Conservation (phyloP, 495 filamentous ascomycete genomes). For the Aspergillus olivimuriae region DNA sequence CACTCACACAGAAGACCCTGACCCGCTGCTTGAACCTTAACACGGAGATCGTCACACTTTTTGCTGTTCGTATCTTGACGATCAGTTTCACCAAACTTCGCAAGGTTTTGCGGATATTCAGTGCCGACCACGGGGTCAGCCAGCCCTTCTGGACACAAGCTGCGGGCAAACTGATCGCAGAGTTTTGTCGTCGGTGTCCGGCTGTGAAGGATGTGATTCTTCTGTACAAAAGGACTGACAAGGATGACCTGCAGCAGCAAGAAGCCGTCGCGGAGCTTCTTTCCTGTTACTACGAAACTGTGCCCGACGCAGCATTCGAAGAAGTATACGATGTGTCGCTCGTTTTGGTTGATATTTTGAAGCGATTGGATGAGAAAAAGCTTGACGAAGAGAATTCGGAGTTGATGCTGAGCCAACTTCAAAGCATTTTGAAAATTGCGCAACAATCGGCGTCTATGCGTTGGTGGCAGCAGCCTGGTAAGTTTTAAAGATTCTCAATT, state of each 20-base stretch:
- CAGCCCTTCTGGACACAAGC: constrained; percentile 60
- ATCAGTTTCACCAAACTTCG: constrained; percentile 74
- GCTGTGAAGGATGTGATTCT: constrained; percentile 68
- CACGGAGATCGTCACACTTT: constrained; percentile 68
- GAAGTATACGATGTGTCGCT: constrained; percentile 82
- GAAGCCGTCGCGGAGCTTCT: constrained; percentile 72
- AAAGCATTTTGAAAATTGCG: constrained; percentile 71
- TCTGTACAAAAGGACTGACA: constrained; percentile 57
- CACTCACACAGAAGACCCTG: constrained; percentile 68
- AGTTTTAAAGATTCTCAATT: constrained; percentile 3
- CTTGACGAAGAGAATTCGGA: constrained; percentile 34
- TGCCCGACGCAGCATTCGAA: constrained; percentile 71
- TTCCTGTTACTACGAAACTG: constrained; percentile 69
- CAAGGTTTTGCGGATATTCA: constrained; percentile 39
- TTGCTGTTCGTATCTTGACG: constrained; percentile 70
- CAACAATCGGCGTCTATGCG: constrained; percentile 70
- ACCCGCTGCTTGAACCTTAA: constrained; percentile 72
- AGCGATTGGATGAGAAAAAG: constrained; percentile 37
- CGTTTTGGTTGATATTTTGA: constrained; percentile 59
- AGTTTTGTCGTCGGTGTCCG: constrained; percentile 75
- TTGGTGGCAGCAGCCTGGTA: constrained; percentile 68
- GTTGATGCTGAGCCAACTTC: constrained; percentile 60
- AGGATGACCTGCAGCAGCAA: constrained; percentile 65
- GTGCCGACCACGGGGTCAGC: constrained; percentile 28
- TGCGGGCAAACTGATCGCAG: constrained; percentile 54